These are phyloP conservation scores for Myxozyma monticola DNA, from an alignment of 805 yeast species.

Conservation along the genomic window DNA sequence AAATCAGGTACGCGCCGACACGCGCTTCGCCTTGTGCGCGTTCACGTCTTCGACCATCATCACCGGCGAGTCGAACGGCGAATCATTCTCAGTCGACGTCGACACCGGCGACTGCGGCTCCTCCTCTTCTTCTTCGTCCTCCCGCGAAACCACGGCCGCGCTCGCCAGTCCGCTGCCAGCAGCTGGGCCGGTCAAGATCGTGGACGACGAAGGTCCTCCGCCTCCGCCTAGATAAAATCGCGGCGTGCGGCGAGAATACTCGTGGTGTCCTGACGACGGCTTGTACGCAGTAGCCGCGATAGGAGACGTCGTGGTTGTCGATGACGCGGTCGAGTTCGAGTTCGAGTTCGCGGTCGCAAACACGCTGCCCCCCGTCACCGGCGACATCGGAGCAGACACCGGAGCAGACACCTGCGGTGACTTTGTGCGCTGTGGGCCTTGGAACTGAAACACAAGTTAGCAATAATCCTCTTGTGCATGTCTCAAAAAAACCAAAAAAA, in stretches of 20 bases:
- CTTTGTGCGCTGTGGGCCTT: conserved; percentile 14
- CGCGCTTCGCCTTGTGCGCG: conserved; percentile 1
- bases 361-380: background rate
- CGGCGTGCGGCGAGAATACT: too few relatives aligned
- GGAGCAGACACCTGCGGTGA: background rate
- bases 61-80: conserved; percentile 12
- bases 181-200: too few relatives aligned
- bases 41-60: conserved; percentile 13
- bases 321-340: too few relatives aligned
- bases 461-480: background rate
- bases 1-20: background rate
- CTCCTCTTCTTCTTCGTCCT: too few relatives aligned
- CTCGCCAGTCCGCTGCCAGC: too few relatives aligned
- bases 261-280: too few relatives aligned
- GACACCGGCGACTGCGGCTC: conserved; percentile 15
- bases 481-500: background rate
- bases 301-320: too few relatives aligned
- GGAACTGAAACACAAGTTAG: conserved; percentile 5
- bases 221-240: too few relatives aligned
- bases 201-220: too few relatives aligned
- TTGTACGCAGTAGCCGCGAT: too few relatives aligned
- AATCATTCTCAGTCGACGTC: conserved; percentile 11
- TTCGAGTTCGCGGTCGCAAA: background rate
- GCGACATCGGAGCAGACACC: background rate
- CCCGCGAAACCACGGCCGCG: too few relatives aligned